Evolutionary conservation across 768 basidiomycete genomes (phyloP).

Genomic region (Lactarius deliciosus): DNA sequence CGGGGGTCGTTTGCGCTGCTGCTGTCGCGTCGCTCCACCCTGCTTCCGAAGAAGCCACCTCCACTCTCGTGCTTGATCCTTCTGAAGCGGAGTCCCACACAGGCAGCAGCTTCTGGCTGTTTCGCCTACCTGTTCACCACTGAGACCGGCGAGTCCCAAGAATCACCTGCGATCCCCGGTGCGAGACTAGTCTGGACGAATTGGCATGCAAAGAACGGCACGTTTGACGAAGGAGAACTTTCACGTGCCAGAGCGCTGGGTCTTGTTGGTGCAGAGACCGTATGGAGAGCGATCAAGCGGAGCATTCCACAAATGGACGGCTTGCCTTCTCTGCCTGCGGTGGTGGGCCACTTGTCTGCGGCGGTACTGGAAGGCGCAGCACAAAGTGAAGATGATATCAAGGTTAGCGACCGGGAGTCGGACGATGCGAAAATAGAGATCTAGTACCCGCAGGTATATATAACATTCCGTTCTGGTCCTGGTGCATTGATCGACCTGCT

Average conservation of each 20-base stretch:
- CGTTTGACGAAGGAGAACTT: slow-evolving; percentile 45
- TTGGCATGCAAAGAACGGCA: slow-evolving; percentile 43
- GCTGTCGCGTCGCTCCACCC: slow-evolving; percentile 46
- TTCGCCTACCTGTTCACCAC: slow-evolving; percentile 57
- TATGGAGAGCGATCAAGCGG: slow-evolving; percentile 51
- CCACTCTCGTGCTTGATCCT: slow-evolving; percentile 52
- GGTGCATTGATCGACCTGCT: background rate
- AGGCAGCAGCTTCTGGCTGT: slow-evolving; percentile 51
- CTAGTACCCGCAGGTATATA: slow-evolving; percentile 31
- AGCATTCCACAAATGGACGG: slow-evolving; percentile 36
- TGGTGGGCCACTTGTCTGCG: background rate
- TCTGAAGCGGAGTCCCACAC: slow-evolving; percentile 42
- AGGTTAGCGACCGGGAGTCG: slow-evolving; percentile 31
- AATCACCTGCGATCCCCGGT: slow-evolving; percentile 26
- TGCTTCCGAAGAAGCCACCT: slow-evolving; percentile 26
- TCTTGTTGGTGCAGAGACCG: slow-evolving; percentile 42
- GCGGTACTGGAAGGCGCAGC: slow-evolving; percentile 4
- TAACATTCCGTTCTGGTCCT: background rate
- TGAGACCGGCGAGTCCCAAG: slow-evolving; percentile 12
- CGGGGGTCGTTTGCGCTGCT: slow-evolving; percentile 70
- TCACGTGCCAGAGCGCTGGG: slow-evolving; percentile 51
- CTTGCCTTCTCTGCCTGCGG: slow-evolving; percentile 4
- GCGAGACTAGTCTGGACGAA: slow-evolving; percentile 52
- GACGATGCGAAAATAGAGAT: slow-evolving; percentile 47
- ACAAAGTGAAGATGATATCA: slow-evolving; percentile 15